Evolutionary conservation across 2,329 filamentous ascomycete species (phyloP).

Genomic region (Hymenoscyphus occultus): DNA sequence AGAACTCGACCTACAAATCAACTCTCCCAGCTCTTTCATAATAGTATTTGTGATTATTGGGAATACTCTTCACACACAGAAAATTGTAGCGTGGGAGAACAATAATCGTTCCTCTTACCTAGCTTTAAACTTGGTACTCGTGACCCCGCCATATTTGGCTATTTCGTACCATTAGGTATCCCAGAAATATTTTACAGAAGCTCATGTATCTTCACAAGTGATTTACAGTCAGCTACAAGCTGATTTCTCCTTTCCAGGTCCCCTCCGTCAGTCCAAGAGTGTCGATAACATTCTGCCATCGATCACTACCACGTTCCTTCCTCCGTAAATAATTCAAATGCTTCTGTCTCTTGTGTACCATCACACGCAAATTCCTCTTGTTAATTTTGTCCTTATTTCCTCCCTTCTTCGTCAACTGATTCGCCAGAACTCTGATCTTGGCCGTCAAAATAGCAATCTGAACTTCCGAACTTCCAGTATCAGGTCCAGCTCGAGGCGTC

Average conservation of each 20-base stretch:
- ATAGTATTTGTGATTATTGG: too few species aligned
- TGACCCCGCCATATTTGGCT: slow-evolving; percentile 5
- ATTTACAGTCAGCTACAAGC: slow-evolving; percentile 49
- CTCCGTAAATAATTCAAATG: slow-evolving; percentile 79
- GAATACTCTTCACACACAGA: too few species aligned
- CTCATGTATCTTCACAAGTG: slow-evolving; percentile 12
- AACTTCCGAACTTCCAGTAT: slow-evolving; percentile 96
- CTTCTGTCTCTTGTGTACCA: slow-evolving; percentile 89
- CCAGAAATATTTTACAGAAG: slow-evolving; percentile 27
- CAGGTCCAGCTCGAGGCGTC: slow-evolving; percentile 73
- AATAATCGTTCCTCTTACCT: too few species aligned
- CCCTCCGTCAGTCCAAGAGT: slow-evolving; percentile 83
- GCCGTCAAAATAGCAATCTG: slow-evolving; percentile 93
- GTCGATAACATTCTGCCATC: slow-evolving; percentile 84
- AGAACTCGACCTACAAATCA: too few species aligned
- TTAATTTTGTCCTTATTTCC: slow-evolving; percentile 89
- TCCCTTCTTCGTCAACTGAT: slow-evolving; percentile 62
- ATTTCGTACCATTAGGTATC: slow-evolving; percentile 18
- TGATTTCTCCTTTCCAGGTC: slow-evolving; percentile 89
- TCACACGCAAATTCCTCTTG: slow-evolving; percentile 80
- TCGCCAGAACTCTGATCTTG: slow-evolving; percentile 81
- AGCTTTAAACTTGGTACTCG: background rate
- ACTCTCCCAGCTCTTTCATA: too few species aligned
- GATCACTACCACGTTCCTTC: slow-evolving; percentile 85
- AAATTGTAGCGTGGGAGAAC: too few species aligned